Percentiles rank a stretch among this genome's conserved stretches.
Conservation (phyloP, 2,329 filamentous ascomycete species). For the Raffaelea arxii region DNA sequence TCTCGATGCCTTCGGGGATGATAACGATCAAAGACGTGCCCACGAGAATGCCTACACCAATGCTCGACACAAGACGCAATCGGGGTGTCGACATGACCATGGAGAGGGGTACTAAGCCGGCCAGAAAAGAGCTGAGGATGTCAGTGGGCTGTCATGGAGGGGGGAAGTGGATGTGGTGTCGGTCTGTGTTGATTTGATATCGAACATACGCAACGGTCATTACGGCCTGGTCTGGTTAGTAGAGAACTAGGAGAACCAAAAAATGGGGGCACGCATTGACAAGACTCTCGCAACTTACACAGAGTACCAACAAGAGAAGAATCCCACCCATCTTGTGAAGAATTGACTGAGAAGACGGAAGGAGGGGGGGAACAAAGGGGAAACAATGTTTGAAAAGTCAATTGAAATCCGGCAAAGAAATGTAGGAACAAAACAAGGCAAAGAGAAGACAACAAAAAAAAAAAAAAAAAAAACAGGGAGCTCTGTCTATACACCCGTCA, state of each 20-base stretch:
- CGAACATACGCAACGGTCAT: slow-evolving; percentile 48
- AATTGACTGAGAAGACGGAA: neutral
- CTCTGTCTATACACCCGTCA: neutral
- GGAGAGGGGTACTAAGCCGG: slow-evolving; percentile 81
- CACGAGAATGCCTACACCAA: slow-evolving; percentile 89
- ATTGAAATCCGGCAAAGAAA: neutral
- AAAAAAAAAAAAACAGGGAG: neutral
- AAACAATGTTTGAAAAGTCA: neutral
- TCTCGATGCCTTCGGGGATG: slow-evolving; percentile 92
- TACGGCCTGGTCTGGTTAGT: slow-evolving; percentile 29
- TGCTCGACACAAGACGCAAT: slow-evolving; percentile 77
- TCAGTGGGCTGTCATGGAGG: slow-evolving; percentile 1
- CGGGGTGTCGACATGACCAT: slow-evolving; percentile 81
- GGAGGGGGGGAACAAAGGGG: neutral
- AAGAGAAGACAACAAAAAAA: neutral
- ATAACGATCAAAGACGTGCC: slow-evolving; percentile 95
- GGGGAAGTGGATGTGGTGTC: slow-evolving; percentile 9
- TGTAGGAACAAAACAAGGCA: neutral
- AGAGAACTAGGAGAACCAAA: slow-evolving; percentile 11
- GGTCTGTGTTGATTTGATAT: slow-evolving; percentile 1
- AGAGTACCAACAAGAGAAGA: slow-evolving; percentile 22
- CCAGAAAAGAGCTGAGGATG: slow-evolving; percentile 69
- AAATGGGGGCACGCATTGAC: too few relatives aligned
- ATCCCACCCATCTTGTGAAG: slow-evolving; percentile 21
- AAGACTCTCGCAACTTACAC: slow-evolving; percentile 18